Percentiles rank a stretch among this genome's conserved stretches.
phyloP scores from a whole-genome alignment of 2,329 filamentous ascomycete species.

The Raffaelea arxii region DNA sequence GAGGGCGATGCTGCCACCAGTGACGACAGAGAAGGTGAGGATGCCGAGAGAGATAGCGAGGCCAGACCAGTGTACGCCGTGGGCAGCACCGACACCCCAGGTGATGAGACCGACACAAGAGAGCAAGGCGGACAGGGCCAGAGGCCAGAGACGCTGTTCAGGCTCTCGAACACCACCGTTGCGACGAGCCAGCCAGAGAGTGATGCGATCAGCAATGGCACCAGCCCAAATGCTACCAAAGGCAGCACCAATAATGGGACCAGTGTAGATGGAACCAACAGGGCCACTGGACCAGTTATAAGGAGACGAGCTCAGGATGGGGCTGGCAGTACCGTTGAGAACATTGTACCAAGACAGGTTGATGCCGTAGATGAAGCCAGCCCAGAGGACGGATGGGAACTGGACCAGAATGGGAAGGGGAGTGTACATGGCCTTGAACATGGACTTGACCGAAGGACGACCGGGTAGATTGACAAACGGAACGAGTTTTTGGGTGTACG shows the following conservation, averaged over 20 bases:
- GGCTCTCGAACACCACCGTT: slow-evolving; percentile 28
- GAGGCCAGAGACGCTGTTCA: slow-evolving; percentile 19
- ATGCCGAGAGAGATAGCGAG: slow-evolving; percentile 29
- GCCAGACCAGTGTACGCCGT: slow-evolving; percentile 17
- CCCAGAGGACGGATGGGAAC: slow-evolving; percentile 10
- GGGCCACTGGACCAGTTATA: slow-evolving; percentile 15
- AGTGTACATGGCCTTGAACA: background rate
- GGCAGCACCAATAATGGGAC: slow-evolving; percentile 14
- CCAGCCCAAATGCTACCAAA: slow-evolving; percentile 15
- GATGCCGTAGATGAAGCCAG: slow-evolving; percentile 17
- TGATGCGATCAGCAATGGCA: slow-evolving; percentile 12
- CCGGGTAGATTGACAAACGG: slow-evolving; percentile 9
- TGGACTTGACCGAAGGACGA: background rate
- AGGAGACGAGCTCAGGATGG: slow-evolving; percentile 12
- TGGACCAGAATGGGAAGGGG: slow-evolving; percentile 7
- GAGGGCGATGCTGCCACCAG: slow-evolving; percentile 28
- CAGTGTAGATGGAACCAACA: slow-evolving; percentile 14
- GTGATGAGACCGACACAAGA: slow-evolving; percentile 17
- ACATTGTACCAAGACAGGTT: slow-evolving; percentile 19
- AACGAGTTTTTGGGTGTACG: slow-evolving; percentile 1
- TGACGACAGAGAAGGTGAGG: slow-evolving; percentile 26
- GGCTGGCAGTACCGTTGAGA: slow-evolving; percentile 15
- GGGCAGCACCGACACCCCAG: background rate
- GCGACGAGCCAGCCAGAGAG: slow-evolving; percentile 24
- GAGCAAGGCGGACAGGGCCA: slow-evolving; percentile 12